Evolutionary conservation across 192 early-diverging fungal species (phyloP).

Genomic region (Funneliformis mosseae): DNA sequence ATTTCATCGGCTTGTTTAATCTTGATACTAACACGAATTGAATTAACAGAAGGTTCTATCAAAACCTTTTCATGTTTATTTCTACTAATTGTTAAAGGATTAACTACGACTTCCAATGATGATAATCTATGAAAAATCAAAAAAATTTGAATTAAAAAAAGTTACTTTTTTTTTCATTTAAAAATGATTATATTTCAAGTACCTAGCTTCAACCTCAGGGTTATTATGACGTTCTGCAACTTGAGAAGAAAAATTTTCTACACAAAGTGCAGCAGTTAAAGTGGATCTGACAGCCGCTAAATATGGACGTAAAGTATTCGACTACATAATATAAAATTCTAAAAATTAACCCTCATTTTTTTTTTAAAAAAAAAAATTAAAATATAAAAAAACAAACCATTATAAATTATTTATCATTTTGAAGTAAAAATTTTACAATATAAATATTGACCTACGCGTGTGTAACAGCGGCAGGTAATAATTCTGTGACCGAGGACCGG

Average conservation of each 20-base stretch:
- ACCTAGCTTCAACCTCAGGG: conserved; percentile 94
- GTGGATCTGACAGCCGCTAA: conserved; percentile 92
- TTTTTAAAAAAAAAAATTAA: not conserved
- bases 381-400: not conserved
- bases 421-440: no score
- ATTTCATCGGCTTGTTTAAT: conserved; percentile 99
- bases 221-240: conserved; percentile 98
- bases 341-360: not conserved
- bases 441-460: no score
- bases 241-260: conserved; percentile 98
- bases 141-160: not conserved
- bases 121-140: conserved; percentile 43
- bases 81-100: conserved; percentile 82
- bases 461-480: no score
- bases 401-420: not conserved
- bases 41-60: conserved; percentile 92
- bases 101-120: conserved; percentile 84
- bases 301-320: conserved; percentile 96
- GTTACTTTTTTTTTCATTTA: not conserved
- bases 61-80: conserved; percentile 94
- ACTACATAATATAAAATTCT: conserved; percentile 53
- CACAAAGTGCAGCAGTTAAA: conserved; percentile 90
- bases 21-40: conserved; percentile 89
- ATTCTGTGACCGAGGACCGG: no score
- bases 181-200: conserved; percentile 9